phyloP scores from a whole-genome alignment of 2,329 filamentous ascomycete genomes.

The Phyllosticta paracitricarpa region DNA sequence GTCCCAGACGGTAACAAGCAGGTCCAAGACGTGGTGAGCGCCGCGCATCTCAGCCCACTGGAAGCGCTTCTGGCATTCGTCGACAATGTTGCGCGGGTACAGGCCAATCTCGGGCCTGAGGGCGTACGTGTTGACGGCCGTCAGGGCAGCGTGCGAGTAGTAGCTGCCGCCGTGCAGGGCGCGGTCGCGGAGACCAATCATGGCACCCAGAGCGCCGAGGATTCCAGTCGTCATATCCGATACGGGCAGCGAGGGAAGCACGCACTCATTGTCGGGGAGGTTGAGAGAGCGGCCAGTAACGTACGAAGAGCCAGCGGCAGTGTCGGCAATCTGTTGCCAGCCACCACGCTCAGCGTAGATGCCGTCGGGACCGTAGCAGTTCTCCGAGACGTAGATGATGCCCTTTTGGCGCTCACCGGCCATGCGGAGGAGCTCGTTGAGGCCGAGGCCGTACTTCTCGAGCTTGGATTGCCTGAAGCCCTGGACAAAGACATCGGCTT shows the following conservation, averaged over 20 bases:
- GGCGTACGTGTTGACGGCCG: constrained; percentile 22
- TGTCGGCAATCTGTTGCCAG: constrained; percentile 42
- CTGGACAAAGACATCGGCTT: constrained; percentile 45
- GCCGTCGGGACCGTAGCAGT: constrained; percentile 42
- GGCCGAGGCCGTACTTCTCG: constrained; percentile 32
- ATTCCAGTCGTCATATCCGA: constrained; percentile 22
- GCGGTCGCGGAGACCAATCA: constrained; percentile 19
- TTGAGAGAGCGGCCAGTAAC: constrained; percentile 27
- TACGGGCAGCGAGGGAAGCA: constrained; percentile 20
- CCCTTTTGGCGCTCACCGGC: constrained; percentile 33
- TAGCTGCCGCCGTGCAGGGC: constrained; percentile 16
- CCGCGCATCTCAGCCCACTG: constrained; percentile 19
- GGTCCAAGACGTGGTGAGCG: constrained; percentile 21
- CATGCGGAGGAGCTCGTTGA: constrained; percentile 31
- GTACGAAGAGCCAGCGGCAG: constrained; percentile 28
- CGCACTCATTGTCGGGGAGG: constrained; percentile 16
- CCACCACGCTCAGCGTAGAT: constrained; percentile 37
- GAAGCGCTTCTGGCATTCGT: constrained; percentile 19
- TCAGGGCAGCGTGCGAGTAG: constrained; percentile 16
- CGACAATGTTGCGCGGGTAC: constrained; percentile 19
- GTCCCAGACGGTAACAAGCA: constrained; percentile 19
- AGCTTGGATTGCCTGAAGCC: constrained; percentile 42
- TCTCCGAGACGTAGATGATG: constrained; percentile 41
- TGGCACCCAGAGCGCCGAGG: constrained; percentile 17
- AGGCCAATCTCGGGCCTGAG: constrained; percentile 26